Evolutionary conservation across 805 yeast genomes (phyloP), one percentile per base, ranked within the genome.

Genomic region (Candida nitratophila): DNA sequence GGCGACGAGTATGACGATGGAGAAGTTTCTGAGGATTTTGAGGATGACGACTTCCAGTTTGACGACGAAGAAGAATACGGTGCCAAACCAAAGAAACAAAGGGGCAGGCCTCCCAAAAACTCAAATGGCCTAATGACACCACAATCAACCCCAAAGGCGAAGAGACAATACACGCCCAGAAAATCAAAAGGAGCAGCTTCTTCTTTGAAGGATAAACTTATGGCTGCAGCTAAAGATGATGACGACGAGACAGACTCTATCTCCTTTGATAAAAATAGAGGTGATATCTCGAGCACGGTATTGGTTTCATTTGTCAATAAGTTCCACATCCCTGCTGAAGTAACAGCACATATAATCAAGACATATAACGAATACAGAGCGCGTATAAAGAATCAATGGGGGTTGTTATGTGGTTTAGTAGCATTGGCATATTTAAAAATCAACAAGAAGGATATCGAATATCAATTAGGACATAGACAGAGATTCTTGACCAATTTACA

Each of bases 321-420:
- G 49, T 83, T 83, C 55, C 77, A 79, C 55, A 64, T 84, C 21
- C 86, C 86, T 0, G 63, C 70, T 19, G 68, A 70, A 0, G 64
- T 74, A 2, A 77, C 86, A 0, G 64, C 68, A 22, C 61, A 66
- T 31, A 66, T 84, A 39, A 47, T 81, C 10, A 71, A 70, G 35
- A 72, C 79, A 1, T 83, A 73, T 50, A 61, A 69, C 34, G 59
- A 66, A 3, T 76, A 77, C 53, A 69, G 72, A 39, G 69, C 71
- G 37, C 76, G 77, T 49, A 72, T 81, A 34, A 73, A 73, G 31
- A 78, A 75, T 46, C 82, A 81, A 34, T 83, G 89, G 88, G 77
- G 79, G 8, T 58, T 84, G 20, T 75, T 83, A 3, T 80, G 86
- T 56, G 90, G 90, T 0, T 56, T 84, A 48, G 70, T 83, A 1